Conservation (phyloP, 495 filamentous ascomycete species). For the Jackrogersella multiformis region DNA sequence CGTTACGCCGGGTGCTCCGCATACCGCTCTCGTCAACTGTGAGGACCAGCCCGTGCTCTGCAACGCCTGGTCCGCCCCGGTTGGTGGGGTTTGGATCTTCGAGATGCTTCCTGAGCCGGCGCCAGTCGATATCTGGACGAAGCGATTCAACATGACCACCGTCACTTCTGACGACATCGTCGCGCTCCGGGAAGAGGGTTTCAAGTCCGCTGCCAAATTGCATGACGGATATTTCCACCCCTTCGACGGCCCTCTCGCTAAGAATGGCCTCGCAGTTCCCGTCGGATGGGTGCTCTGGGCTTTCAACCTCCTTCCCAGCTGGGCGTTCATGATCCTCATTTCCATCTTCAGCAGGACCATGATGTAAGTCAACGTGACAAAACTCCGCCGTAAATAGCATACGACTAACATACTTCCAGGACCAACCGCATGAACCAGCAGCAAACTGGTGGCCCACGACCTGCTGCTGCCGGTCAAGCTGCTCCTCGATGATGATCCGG, state of each 20-base stretch:
- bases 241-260: conserved; percentile 74
- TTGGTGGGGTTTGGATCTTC: conserved; percentile 77
- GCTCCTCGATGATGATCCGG: conserved; percentile 41
- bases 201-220: conserved; percentile 59
- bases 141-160: conserved; percentile 71
- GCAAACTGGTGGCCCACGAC: conserved; percentile 33
- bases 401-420: conserved; percentile 24
- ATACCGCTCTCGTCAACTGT: conserved; percentile 80
- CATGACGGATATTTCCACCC: conserved; percentile 85
- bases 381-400: neutral
- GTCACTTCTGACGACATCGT: conserved; percentile 70
- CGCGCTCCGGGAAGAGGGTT: conserved; percentile 71
- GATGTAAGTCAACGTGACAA: conserved; percentile 73
- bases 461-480: conserved; percentile 43
- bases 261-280: conserved; percentile 69
- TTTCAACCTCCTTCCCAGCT: conserved; percentile 66
- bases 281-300: conserved; percentile 79
- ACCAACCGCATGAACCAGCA: conserved; percentile 50
- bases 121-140: conserved; percentile 69
- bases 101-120: conserved; percentile 63
- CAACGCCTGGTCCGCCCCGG: conserved; percentile 77
- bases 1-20: conserved; percentile 69
- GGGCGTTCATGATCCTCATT: conserved; percentile 79
- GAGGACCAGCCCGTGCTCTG: conserved; percentile 82
- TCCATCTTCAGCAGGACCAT: conserved; percentile 81